A percentile compares a stretch with the other conserved stretches of the same genome.
Conservation (phyloP, 805 yeast genomes). For the Starmerella scarabaei region DNA sequence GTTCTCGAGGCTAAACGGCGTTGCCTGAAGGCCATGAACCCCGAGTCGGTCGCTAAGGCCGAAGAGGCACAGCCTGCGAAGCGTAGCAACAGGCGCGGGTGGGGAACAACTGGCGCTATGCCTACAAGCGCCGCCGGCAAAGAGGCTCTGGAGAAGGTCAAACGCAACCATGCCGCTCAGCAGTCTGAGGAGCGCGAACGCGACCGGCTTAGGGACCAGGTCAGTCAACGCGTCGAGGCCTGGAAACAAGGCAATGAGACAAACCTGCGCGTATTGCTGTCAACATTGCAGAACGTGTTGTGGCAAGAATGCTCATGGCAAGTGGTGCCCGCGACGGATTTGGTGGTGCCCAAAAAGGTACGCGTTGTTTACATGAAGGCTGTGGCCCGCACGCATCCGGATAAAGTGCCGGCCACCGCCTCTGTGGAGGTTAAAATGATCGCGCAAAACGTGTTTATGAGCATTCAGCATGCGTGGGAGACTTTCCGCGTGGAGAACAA, state of each 20-base stretch:
- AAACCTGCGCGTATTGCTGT: slow-evolving; percentile 63
- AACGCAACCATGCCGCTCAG: slow-evolving; percentile 35
- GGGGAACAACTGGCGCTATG: slow-evolving; percentile 19
- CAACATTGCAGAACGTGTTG: slow-evolving; percentile 53
- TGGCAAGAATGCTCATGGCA: slow-evolving; percentile 60
- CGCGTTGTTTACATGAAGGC: slow-evolving; percentile 75
- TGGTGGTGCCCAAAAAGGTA: slow-evolving; percentile 81
- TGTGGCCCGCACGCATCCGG: slow-evolving; percentile 69
- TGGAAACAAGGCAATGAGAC: slow-evolving; percentile 74
- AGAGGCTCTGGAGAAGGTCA: slow-evolving; percentile 42
- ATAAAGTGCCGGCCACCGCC: slow-evolving; percentile 52
- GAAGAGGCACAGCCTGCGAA: slow-evolving; percentile 6
- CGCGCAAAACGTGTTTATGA: slow-evolving; percentile 76
- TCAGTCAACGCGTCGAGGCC: slow-evolving; percentile 37
- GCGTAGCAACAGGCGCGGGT: slow-evolving; percentile 17
- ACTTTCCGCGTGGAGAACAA: slow-evolving; percentile 37
- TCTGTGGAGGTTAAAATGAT: slow-evolving; percentile 63
- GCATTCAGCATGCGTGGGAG: slow-evolving; percentile 85
- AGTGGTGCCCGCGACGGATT: slow-evolving; percentile 51
- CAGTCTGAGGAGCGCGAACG: slow-evolving; percentile 44
- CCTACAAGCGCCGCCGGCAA: slow-evolving; percentile 25
- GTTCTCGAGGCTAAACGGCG: slow-evolving; percentile 74
- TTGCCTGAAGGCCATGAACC: slow-evolving; percentile 52
- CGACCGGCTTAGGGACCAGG: slow-evolving; percentile 48
- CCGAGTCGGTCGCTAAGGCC: slow-evolving; percentile 32